phyloP scores from a whole-genome alignment of 495 filamentous ascomycete species.

The Clavariopsis aquatica region DNA sequence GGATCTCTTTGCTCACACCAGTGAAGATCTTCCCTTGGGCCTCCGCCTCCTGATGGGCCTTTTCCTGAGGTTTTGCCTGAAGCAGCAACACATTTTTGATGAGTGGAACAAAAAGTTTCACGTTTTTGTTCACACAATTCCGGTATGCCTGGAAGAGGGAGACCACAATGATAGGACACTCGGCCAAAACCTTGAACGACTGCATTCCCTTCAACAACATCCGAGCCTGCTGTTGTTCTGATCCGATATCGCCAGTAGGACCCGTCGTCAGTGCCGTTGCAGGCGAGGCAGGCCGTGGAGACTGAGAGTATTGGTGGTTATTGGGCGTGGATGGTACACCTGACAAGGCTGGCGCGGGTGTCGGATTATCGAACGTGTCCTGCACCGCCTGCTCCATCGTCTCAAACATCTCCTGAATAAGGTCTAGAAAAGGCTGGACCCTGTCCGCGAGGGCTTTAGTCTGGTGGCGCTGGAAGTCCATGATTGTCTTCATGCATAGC shows the following conservation, averaged over 20 bases:
- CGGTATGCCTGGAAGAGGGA: slow-evolving; percentile 96
- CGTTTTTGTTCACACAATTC: slow-evolving; percentile 73
- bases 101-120: slow-evolving; percentile 87
- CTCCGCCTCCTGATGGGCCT: slow-evolving; percentile 81
- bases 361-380: slow-evolving; percentile 83
- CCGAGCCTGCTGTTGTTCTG: slow-evolving; percentile 78
- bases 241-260: slow-evolving; percentile 63
- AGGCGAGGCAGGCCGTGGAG: slow-evolving; percentile 85
- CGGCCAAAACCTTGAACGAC: slow-evolving; percentile 96
- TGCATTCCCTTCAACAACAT: slow-evolving; percentile 89
- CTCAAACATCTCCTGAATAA: slow-evolving; percentile 95
- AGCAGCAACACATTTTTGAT: slow-evolving; percentile 88
- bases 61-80: slow-evolving; percentile 91
- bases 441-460: slow-evolving; percentile 73
- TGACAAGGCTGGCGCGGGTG: slow-evolving; percentile 53
- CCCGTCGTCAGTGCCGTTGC: slow-evolving; percentile 60
- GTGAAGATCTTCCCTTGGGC: slow-evolving; percentile 78
- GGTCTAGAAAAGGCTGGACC: slow-evolving; percentile 84
- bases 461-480: slow-evolving; percentile 93
- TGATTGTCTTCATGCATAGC: slow-evolving; percentile 95
- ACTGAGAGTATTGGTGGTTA: slow-evolving; percentile 74
- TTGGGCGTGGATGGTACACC: slow-evolving; percentile 75
- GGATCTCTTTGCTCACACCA: slow-evolving; percentile 90
- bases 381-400: slow-evolving; percentile 89
- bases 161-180: slow-evolving; percentile 98